Evolutionary conservation across 202 grass and related monocot species (phyloP).

Genomic region (Schoenoplectus triqueter): DNA sequence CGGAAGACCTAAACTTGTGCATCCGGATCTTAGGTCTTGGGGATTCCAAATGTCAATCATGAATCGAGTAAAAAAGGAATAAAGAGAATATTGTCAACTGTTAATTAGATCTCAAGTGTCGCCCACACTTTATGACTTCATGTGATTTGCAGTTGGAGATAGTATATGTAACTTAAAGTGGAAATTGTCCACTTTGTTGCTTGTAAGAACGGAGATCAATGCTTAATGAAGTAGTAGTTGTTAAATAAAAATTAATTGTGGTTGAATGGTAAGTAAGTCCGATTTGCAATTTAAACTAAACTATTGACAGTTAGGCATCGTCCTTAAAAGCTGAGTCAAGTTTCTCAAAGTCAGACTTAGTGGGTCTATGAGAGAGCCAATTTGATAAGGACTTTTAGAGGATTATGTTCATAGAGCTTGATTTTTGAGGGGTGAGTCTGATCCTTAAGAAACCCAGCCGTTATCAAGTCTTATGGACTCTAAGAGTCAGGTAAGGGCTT

Average conservation of each 20-base stretch:
- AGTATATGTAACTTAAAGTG: conserved; percentile 11
- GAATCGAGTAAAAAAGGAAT: conserved; percentile 2
- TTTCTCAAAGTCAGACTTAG: no score
- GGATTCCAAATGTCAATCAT: conserved; percentile 22
- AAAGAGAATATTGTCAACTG: conserved; percentile 32
- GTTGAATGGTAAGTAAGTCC: neutral
- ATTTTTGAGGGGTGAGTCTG: no score
- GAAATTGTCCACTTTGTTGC: neutral
- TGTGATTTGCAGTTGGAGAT: neutral
- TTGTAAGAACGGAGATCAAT: neutral
- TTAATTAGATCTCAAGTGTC: conserved; percentile 27
- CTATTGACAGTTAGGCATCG: no score
- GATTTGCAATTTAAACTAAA: neutral
- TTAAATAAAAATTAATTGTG: no score
- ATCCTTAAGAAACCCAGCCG: no score
- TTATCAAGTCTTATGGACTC: no score
- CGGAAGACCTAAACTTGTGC: neutral
- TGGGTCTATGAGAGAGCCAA: no score
- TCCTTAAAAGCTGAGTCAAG: no score
- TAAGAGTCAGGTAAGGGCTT: no score
- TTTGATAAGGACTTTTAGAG: no score
- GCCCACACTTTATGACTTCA: conserved; percentile 4
- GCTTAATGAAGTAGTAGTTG: neutral
- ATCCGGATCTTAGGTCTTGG: conserved; percentile 4
- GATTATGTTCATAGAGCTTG: no score